These are phyloP conservation scores for Phytophthora capsici DNA, from an alignment of 352 stramenopile genomes.

Conservation along the genomic window DNA sequence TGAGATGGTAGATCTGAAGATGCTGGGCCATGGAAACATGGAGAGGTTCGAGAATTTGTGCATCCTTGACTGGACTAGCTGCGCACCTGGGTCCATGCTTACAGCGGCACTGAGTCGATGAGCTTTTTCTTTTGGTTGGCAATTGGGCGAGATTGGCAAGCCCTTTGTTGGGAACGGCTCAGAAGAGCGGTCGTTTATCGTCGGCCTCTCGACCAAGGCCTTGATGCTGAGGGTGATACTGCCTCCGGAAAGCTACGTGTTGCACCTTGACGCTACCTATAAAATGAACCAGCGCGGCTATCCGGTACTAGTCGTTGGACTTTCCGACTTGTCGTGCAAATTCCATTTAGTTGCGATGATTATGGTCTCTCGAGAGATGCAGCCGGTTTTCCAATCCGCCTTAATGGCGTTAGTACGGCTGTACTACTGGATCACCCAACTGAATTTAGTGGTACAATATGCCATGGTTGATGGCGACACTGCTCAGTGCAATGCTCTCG, in stretches of 20 bases:
- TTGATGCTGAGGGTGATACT: not conserved
- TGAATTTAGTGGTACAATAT: no score
- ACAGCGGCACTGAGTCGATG: not conserved
- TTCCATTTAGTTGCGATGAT: slow-evolving; percentile 7
- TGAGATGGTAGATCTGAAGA: no score
- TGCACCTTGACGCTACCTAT: slow-evolving; percentile 7
- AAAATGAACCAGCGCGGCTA: slow-evolving; percentile 5
- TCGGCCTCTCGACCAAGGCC: not conserved
- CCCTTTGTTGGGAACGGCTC: slow-evolving; percentile 8
- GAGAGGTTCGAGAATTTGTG: no score
- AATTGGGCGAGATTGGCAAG: not conserved
- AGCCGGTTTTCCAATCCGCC: not conserved
- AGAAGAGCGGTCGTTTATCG: slow-evolving; percentile 3
- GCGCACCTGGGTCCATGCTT: no score
- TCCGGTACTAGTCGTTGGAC: not conserved
- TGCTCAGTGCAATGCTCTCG: slow-evolving; percentile 4
- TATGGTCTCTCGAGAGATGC: not conserved
- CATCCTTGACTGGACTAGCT: no score
- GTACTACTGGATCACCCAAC: no score
- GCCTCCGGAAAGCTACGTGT: not conserved
- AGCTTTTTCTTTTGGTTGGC: slow-evolving; percentile 8
- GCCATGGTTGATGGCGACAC: not conserved
- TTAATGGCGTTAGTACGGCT: not conserved
- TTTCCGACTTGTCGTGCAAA: not conserved
- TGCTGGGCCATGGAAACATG: no score